phyloP scores from a whole-genome alignment of 352 stramenopile species.

The Albugo laibachii region DNA sequence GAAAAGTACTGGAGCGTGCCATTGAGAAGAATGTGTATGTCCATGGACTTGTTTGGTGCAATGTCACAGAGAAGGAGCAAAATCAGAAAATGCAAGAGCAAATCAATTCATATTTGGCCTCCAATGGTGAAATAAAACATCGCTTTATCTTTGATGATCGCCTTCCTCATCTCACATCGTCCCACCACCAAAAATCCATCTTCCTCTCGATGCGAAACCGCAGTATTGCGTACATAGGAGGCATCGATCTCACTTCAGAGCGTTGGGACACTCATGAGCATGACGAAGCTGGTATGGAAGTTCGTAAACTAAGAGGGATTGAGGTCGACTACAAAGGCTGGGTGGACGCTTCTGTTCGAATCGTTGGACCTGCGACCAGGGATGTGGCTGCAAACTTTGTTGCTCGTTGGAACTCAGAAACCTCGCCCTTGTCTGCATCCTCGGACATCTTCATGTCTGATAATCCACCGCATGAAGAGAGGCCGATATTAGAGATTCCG shows the following conservation, averaged over 20 bases:
- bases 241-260: constrained; percentile 27
- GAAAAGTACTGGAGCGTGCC: constrained; percentile 5
- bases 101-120: constrained; percentile 18
- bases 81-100: constrained; percentile 34
- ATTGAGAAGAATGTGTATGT: constrained; percentile 11
- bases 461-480: not conserved
- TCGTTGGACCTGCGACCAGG: constrained; percentile 21
- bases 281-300: constrained; percentile 12
- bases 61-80: constrained; percentile 21
- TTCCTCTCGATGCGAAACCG: constrained; percentile 5
- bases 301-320: constrained; percentile 13
- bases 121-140: not conserved
- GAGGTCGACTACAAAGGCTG: constrained; percentile 21
- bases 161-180: constrained; percentile 8
- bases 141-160: constrained; percentile 27
- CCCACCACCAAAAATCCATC: constrained; percentile 32
- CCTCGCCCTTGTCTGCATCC: not conserved
- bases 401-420: constrained; percentile 24
- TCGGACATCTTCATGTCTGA: not conserved
- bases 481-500: not conserved
- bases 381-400: constrained; percentile 38
- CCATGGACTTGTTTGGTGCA: constrained; percentile 13
- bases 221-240: constrained; percentile 22
- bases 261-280: constrained; percentile 36
- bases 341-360: constrained; percentile 23